phyloP scores from a whole-genome alignment of 2,329 filamentous ascomycete genomes.

The Trematosphaeria pertusa region DNA sequence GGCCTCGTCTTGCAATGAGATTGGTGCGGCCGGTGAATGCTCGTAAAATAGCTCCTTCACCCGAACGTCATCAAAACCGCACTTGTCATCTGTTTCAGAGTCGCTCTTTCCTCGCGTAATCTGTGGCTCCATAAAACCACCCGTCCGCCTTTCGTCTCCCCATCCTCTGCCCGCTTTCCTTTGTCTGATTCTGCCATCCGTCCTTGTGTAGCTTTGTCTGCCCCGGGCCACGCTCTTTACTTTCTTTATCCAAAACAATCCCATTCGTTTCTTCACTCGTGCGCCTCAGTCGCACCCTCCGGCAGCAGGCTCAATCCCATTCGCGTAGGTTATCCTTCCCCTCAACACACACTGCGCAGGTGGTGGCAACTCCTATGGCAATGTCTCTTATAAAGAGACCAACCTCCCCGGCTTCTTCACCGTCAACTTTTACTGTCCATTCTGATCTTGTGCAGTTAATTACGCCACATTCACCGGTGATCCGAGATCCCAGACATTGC shows the following conservation, averaged over 20 bases:
- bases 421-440: too few relatives aligned
- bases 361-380: constrained; percentile 7
- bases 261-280: constrained; percentile 27
- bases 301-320: constrained; percentile 7
- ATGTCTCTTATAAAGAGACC: constrained; percentile 17
- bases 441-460: constrained; percentile 21
- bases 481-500: constrained; percentile 15
- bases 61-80: not conserved
- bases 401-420: not conserved
- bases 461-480: constrained; percentile 8
- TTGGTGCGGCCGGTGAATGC: not conserved
- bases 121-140: constrained; percentile 18
- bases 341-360: constrained; percentile 2
- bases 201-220: constrained; percentile 29
- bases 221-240: constrained; percentile 35
- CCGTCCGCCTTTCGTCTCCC: constrained; percentile 12
- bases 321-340: constrained; percentile 17
- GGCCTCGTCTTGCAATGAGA: constrained; percentile 2
- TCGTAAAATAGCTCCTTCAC: not conserved
- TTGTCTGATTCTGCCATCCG: constrained; percentile 28
- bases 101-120: constrained; percentile 22
- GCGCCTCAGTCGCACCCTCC: constrained; percentile 24
- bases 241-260: constrained; percentile 21
- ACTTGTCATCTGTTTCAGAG: constrained; percentile 12
- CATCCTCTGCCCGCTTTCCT: constrained; percentile 29